A percentile compares a stretch with the other conserved stretches of the same genome.
phyloP scores from a whole-genome alignment of 225 moss, liverwort and hornwort species.

The Marchantia paleacea region DNA sequence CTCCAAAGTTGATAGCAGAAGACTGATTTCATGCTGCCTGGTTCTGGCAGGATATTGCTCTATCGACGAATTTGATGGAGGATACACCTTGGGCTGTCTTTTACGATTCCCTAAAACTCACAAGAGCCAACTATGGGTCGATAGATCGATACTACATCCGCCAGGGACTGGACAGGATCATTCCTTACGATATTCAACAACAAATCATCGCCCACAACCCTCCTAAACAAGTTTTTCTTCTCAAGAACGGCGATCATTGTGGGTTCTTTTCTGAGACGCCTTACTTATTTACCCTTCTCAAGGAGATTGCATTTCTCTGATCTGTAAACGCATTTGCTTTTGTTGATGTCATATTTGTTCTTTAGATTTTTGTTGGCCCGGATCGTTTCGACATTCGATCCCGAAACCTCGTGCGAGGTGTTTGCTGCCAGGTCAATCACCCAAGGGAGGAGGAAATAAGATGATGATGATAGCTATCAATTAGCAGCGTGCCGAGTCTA shows the following conservation, averaged over 20 bases:
- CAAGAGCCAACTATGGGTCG: constrained; percentile 4
- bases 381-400: too few relatives aligned
- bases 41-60: not conserved
- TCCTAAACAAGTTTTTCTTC: not conserved
- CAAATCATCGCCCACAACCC: constrained; percentile 1
- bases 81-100: constrained; percentile 5
- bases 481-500: too few relatives aligned
- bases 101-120: not conserved
- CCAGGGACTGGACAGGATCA: not conserved
- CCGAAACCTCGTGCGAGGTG: too few relatives aligned
- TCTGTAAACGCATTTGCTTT: too few relatives aligned
- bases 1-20: too few relatives aligned
- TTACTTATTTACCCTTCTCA: not conserved
- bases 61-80: not conserved
- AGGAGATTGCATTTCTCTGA: constrained; percentile 3
- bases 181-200: constrained; percentile 1
- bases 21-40: not conserved
- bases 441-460: too few relatives aligned
- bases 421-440: too few relatives aligned
- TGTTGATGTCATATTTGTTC: too few relatives aligned
- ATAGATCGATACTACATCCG: constrained; percentile 11
- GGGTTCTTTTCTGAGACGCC: constrained; percentile 17
- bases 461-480: too few relatives aligned
- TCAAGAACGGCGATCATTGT: constrained; percentile 8
- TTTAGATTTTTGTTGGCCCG: too few relatives aligned